These are phyloP conservation scores for Lojkania enalia DNA, from an alignment of 2,329 filamentous ascomycete genomes.

Conservation along the genomic window DNA sequence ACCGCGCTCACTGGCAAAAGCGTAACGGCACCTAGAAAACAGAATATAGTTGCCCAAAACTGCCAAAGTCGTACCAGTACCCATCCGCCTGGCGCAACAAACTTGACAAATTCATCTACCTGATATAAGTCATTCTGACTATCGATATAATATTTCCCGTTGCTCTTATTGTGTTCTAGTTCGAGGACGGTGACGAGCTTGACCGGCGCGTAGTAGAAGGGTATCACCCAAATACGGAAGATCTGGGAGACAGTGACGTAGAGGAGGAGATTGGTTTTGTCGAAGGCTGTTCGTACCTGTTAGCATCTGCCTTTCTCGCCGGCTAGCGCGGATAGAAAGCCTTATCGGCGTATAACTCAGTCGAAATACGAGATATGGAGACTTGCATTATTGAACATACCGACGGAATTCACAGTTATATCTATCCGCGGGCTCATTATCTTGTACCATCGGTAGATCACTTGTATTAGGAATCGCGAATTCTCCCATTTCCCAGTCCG, in stretches of 20 bases:
- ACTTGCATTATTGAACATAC: too few relatives aligned
- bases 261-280: slow-evolving; percentile 66
- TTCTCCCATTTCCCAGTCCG: slow-evolving; percentile 63
- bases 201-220: slow-evolving; percentile 71
- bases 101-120: slow-evolving; percentile 73
- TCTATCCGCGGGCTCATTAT: slow-evolving; percentile 76
- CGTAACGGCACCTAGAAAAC: slow-evolving; percentile 60
- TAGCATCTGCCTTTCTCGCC: slow-evolving; percentile 4
- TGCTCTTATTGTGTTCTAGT: slow-evolving; percentile 54
- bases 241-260: slow-evolving; percentile 75
- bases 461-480: slow-evolving; percentile 67
- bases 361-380: too few relatives aligned
- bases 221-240: slow-evolving; percentile 77
- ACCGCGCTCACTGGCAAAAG: slow-evolving; percentile 56
- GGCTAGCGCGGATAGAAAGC: too few relatives aligned
- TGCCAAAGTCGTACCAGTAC: slow-evolving; percentile 65
- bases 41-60: slow-evolving; percentile 65
- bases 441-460: slow-evolving; percentile 75
- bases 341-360: too few relatives aligned
- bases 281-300: slow-evolving; percentile 60
- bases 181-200: slow-evolving; percentile 69
- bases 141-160: slow-evolving; percentile 68
- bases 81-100: slow-evolving; percentile 64
- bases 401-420: slow-evolving; percentile 65
- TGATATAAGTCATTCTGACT: slow-evolving; percentile 84